Base-by-base conservation (phyloP, 352 stramenopile genomes). In the Pythium biforme region DNA sequence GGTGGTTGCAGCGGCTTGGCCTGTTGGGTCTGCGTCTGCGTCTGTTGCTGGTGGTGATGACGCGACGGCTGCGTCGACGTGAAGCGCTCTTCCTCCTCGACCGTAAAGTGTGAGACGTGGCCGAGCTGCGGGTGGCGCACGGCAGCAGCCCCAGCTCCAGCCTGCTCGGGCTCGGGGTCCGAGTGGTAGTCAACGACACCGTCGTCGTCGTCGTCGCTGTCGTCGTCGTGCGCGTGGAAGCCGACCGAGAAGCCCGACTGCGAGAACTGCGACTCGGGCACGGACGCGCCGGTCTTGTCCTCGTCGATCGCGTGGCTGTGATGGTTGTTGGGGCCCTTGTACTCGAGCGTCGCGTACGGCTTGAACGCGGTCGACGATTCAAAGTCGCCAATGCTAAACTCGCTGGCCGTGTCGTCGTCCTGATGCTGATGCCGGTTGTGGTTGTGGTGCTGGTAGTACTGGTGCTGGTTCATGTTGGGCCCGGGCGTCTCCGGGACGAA, bases 381-480 rank as follows among this genome's bases (percentile, higher is more conserved):
- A 59, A 66, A 66, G 43, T 66, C 59, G 47, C 59, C 59, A 33
- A 66, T 54, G 46, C 59, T 66, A 37, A 66, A 66, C 59, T 66
- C 59, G 25, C 59, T 66, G 10, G 34, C 27, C 23, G 53, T 62
- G 19, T 68, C 60, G 26, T 68, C 60, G 31, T 57, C 15, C 6
- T 64, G 47, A 5, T 29, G 17, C 9, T 39, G 27, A 34, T 56
- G 26, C 19, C 26, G 37, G 34, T 60, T 66, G 40, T 66, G 29
- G 22, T 66, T 46, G 40, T 66, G 27, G 20, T 64, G 39, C n/a
- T 46, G 53, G 12, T 52, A 34, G n/a, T 66, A 26, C 7, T 54
- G 45, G 27, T 39, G 55, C n/a, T 53, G 19, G 20, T 52, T 39
- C 4, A 37, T 9, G 31, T 41, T 59, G 0, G 59, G 50, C 9